Evolutionary conservation across 2,329 filamentous ascomycete species (phyloP), one percentile per base, ranked within the genome.

Genomic region (Penicillium fuscoglaucum): DNA sequence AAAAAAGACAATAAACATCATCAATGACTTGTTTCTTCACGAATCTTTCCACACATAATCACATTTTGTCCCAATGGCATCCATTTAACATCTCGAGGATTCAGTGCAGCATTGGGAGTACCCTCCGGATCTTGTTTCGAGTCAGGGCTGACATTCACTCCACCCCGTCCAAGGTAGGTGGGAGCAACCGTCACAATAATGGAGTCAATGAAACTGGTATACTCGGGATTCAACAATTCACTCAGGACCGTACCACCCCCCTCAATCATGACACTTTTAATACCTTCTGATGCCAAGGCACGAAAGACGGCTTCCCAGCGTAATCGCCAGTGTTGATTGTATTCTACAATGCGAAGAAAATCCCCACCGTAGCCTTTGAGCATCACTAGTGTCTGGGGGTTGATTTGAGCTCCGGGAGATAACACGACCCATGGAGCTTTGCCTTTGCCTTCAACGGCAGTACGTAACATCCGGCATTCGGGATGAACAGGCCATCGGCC

Each of bases 171-270:
- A n/a, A 98, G 81, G 85, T 91, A 98, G 0, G 87, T 91, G 9
- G 93, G 93, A 3, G 93, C 92, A 68, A 97, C 87, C 0, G 93
- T 97, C 58, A 97, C 82, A 67, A 98, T 89, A 49, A 96, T 87
- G 2, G 88, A 88, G 70, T 91, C 84, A 43, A 96, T 80, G 9
- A 92, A 77, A n/a, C 72, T 67, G 17, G 84, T 79, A 67, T 87
- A 85, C 29, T 79, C 78, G 2, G 84, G 80, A 40, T 83, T 80
- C n/a, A 98, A 80, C 19, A 98, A 76, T 39, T 89, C 85, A 71
- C 95, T 96, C 71, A 98, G 91, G 35, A 97, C 86, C 12, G 82
- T 80, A 0, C 85, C 93, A 12, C 93, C 93, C 0, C 93, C 93
- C 74, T 98, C 93, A 49, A 98, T 83, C 93, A 97, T 97, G 58